Evolutionary conservation across 768 basidiomycete genomes (phyloP).

Genomic region (Rossbeevera mucosa): DNA sequence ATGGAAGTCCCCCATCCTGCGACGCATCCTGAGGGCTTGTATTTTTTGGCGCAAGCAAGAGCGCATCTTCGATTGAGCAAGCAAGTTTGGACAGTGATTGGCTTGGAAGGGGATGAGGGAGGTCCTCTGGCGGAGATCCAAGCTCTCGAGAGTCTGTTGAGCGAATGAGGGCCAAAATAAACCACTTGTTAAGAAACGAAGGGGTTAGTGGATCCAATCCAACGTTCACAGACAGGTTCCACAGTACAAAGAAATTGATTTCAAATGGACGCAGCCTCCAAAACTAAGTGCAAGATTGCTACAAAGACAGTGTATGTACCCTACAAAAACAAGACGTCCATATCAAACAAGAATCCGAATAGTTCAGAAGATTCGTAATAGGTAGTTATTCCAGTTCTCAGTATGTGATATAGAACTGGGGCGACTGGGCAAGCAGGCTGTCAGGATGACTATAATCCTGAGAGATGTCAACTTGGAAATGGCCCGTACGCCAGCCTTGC

Average conservation of each 20-base stretch:
- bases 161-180: constrained; percentile 1
- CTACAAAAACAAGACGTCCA: neutral
- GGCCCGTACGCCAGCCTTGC: constrained; percentile 59
- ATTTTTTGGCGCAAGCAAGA: constrained; percentile 28
- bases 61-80: constrained; percentile 40
- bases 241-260: neutral
- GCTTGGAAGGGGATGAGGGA: constrained; percentile 57
- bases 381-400: constrained; percentile 32
- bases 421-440: constrained; percentile 69
- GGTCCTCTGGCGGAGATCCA: constrained; percentile 56
- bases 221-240: neutral
- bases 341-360: no score
- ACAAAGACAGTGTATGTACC: neutral
- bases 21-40: constrained; percentile 9
- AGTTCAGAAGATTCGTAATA: constrained; percentile 20
- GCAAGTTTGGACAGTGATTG: constrained; percentile 44
- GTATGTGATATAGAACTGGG: constrained; percentile 48
- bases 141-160: constrained; percentile 40
- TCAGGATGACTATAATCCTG: constrained; percentile 40
- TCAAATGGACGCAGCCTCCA: neutral
- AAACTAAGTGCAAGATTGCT: neutral
- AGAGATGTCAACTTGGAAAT: constrained; percentile 72
- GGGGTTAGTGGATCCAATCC: neutral
- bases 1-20: constrained; percentile 17
- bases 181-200: neutral